Evolutionary conservation across 805 yeast genomes (phyloP).

Genomic region (Zygoascus biomembranicola): DNA sequence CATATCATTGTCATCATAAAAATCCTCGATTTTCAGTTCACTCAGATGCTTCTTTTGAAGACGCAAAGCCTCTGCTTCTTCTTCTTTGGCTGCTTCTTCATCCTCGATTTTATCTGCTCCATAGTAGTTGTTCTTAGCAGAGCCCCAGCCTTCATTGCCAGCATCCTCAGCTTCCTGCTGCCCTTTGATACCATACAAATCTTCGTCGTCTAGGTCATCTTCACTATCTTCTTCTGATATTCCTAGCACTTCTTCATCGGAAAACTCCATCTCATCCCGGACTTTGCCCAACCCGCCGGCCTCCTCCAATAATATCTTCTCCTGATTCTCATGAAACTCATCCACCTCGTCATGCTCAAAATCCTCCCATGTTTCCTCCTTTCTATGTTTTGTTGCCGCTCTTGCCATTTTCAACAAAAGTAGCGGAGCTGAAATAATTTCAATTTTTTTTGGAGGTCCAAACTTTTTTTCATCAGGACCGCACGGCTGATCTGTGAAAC

Average conservation of each 20-base stretch:
- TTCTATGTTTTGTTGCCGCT: neutral
- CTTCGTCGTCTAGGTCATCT: conserved; percentile 43
- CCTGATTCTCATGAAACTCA: conserved; percentile 26
- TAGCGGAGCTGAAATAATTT: too few relatives aligned
- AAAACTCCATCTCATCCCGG: conserved; percentile 28
- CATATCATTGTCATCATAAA: conserved; percentile 65
- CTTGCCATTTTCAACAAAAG: neutral
- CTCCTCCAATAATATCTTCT: conserved; percentile 23
- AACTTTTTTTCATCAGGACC: too few relatives aligned
- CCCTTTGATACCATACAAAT: conserved; percentile 30
- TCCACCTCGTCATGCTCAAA: neutral
- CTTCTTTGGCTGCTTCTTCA: conserved; percentile 41
- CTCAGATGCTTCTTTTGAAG: conserved; percentile 78
- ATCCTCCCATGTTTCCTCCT: neutral
- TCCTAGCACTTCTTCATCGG: conserved; percentile 52
- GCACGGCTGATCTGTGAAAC: too few relatives aligned
- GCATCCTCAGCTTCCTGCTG: conserved; percentile 28
- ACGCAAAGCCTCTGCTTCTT: conserved; percentile 82
- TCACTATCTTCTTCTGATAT: conserved; percentile 34
- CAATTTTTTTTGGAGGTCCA: too few relatives aligned
- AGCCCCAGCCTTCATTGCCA: conserved; percentile 33
- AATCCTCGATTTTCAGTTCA: conserved; percentile 53
- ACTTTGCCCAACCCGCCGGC: conserved; percentile 8
- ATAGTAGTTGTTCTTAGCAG: conserved; percentile 37
- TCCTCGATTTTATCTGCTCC: conserved; percentile 27